Conservation (phyloP, 768 basidiomycete genomes). For the Chiua virens region DNA sequence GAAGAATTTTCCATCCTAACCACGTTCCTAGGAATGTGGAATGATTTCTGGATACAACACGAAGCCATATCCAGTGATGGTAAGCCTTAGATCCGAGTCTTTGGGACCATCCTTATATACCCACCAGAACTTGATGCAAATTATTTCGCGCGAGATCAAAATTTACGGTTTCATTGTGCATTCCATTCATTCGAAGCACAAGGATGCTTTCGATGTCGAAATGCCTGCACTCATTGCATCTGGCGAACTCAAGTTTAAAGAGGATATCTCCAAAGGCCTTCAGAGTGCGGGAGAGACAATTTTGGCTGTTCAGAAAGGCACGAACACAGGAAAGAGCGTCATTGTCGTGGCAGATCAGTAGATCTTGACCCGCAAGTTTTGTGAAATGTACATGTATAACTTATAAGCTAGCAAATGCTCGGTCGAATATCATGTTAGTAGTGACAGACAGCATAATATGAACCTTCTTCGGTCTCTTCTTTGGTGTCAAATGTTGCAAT, state of each 20-base stretch:
- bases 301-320: constrained; percentile 35
- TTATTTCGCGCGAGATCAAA: constrained; percentile 40
- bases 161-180: constrained; percentile 18
- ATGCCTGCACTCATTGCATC: constrained; percentile 38
- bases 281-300: constrained; percentile 41
- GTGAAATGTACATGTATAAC: not conserved
- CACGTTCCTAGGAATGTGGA: constrained; percentile 33
- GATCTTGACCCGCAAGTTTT: not conserved
- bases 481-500: no score
- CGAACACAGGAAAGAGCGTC: constrained; percentile 32
- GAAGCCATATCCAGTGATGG: constrained; percentile 9
- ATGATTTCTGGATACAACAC: constrained; percentile 17
- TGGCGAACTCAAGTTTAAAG: constrained; percentile 48
- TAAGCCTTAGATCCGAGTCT: not conserved
- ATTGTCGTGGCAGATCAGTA: constrained; percentile 12
- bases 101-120: no score
- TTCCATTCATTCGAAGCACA: constrained; percentile 29
- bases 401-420: no score
- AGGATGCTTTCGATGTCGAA: constrained; percentile 39
- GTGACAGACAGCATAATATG: no score
- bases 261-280: constrained; percentile 46
- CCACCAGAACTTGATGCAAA: constrained; percentile 31
- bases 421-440: no score
- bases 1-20: not conserved
- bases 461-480: no score